Evolutionary conservation across 2,329 filamentous ascomycete species (phyloP).

Genomic region (Penicillium sp.): DNA sequence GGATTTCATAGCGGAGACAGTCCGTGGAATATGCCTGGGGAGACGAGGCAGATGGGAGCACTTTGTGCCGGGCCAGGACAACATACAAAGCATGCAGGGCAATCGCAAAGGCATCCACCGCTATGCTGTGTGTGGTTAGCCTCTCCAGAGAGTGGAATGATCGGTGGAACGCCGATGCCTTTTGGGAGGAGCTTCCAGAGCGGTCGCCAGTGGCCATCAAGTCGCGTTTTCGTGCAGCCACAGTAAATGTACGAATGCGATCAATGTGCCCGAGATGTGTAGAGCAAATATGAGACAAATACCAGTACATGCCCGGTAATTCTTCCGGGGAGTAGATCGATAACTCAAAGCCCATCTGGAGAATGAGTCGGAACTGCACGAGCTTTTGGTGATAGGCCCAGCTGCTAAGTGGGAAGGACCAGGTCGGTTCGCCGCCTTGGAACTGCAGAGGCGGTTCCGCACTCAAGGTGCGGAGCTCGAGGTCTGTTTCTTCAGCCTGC

Average conservation of each 20-base stretch:
- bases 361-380: conserved; percentile 78
- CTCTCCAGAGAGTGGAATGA: conserved; percentile 56
- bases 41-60: conserved; percentile 51
- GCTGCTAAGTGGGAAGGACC: conserved; percentile 72
- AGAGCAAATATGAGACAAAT: conserved; percentile 71
- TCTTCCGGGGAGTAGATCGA: conserved; percentile 86
- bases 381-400: conserved; percentile 92
- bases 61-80: conserved; percentile 57
- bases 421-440: conserved; percentile 55
- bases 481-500: conserved; percentile 67
- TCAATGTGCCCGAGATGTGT: conserved; percentile 68
- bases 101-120: conserved; percentile 55
- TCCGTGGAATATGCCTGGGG: conserved; percentile 63
- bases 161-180: conserved; percentile 36
- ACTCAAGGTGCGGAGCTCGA: conserved; percentile 60
- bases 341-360: conserved; percentile 92
- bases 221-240: conserved; percentile 32
- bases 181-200: conserved; percentile 18
- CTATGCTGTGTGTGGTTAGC: conserved; percentile 63
- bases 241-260: conserved; percentile 67
- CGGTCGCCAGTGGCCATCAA: conserved; percentile 11
- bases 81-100: conserved; percentile 62
- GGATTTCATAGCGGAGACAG: conserved; percentile 71
- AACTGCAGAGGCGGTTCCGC: conserved; percentile 60
- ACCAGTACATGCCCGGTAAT: conserved; percentile 85